phyloP scores from a whole-genome alignment of 352 stramenopile genomes.

The Globisporangium yorkense region DNA sequence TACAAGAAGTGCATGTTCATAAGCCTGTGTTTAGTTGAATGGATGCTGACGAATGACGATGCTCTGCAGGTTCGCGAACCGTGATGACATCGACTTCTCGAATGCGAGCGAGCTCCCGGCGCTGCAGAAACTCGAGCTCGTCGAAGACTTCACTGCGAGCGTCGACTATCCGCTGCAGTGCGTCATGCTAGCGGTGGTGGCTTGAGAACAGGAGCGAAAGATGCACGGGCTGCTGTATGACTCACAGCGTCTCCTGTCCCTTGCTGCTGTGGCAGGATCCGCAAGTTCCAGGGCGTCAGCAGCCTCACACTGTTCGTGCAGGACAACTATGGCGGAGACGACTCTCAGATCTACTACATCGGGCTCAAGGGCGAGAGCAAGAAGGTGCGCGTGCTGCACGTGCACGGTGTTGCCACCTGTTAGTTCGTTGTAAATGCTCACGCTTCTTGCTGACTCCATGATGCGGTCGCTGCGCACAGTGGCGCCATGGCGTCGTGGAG shows the following conservation, averaged over 20 bases:
- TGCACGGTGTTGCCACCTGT: neutral
- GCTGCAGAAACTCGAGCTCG: constrained; percentile 69
- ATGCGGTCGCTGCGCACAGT: constrained; percentile 33
- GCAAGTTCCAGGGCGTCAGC: constrained; percentile 84
- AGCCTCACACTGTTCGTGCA: constrained; percentile 79
- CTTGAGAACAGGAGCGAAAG: no score
- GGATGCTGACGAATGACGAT: neutral
- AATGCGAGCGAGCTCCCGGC: constrained; percentile 71
- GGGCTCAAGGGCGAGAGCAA: constrained; percentile 83
- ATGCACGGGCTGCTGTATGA: neutral
- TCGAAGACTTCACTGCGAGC: constrained; percentile 54
- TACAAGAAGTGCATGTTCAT: neutral
- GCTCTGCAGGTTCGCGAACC: constrained; percentile 55
- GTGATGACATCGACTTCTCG: constrained; percentile 84
- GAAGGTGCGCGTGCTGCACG: constrained; percentile 38
- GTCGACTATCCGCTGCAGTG: constrained; percentile 83
- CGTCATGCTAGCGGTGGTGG: neutral
- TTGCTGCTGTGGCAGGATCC: constrained; percentile 33
- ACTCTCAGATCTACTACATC: constrained; percentile 84
- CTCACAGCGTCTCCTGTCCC: neutral
- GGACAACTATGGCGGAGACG: constrained; percentile 61
- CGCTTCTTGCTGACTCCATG: no score
- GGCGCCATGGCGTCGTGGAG: constrained; percentile 80
- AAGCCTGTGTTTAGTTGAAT: neutral
- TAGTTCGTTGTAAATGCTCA: neutral